These are phyloP conservation scores for Fusarium illudens DNA, from an alignment of 2,329 filamentous ascomycete species.

Conservation along the genomic window DNA sequence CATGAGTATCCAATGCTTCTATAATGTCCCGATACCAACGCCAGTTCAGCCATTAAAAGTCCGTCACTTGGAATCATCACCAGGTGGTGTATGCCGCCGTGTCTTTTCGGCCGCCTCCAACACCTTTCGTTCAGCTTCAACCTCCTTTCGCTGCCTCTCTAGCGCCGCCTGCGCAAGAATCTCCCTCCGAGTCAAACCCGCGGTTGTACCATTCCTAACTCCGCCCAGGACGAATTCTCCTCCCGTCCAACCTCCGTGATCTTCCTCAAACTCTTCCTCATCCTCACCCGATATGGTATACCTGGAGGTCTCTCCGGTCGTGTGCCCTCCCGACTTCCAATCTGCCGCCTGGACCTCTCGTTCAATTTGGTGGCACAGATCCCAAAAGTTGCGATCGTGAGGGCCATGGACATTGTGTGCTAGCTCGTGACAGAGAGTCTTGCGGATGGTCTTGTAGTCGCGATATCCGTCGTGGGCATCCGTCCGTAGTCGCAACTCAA, in stretches of 20 bases:
- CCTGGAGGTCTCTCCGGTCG: conserved; percentile 70
- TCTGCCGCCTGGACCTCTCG: conserved; percentile 82
- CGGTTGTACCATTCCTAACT: conserved; percentile 55
- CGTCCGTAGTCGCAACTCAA: conserved; percentile 89
- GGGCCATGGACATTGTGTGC: conserved; percentile 88
- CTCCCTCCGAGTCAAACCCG: conserved; percentile 72
- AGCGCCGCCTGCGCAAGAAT: conserved; percentile 67
- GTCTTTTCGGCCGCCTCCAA: conserved; percentile 42
- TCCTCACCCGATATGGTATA: conserved; percentile 63
- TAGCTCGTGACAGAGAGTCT: conserved; percentile 93
- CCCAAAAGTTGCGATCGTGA: conserved; percentile 91
- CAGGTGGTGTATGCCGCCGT: conserved; percentile 32
- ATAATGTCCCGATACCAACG: not conserved
- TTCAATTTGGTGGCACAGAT: conserved; percentile 86
- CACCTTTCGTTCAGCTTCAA: conserved; percentile 45
- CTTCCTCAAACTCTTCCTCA: conserved; percentile 64
- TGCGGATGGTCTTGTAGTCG: conserved; percentile 90
- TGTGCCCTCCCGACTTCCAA: conserved; percentile 76
- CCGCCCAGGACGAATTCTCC: conserved; percentile 79
- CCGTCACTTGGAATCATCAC: conserved; percentile 38
- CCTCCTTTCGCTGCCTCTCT: conserved; percentile 48
- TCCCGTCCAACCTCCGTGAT: conserved; percentile 80
- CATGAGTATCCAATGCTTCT: conserved; percentile 23
- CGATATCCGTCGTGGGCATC: conserved; percentile 94
- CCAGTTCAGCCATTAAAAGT: not conserved